Percentiles rank a stretch among this genome's conserved stretches.
Conservation (phyloP, 2,329 filamentous ascomycete species). For the Chalaropsis ovoidea region DNA sequence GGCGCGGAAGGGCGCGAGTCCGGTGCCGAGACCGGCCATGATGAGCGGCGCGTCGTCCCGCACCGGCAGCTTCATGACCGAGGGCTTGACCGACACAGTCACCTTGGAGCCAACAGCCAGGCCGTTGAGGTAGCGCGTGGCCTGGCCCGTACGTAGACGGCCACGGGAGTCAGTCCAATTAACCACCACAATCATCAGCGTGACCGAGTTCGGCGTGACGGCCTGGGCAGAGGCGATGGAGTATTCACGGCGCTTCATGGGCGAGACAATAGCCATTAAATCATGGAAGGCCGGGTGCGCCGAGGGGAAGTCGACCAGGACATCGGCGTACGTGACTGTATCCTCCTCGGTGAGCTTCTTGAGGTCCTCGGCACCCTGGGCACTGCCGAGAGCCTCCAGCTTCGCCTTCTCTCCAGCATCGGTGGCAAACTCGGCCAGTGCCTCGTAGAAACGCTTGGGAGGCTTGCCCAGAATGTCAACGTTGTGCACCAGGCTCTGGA, state of each 20-base stretch:
- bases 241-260: slow-evolving; percentile 95
- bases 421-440: slow-evolving; percentile 72
- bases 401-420: slow-evolving; percentile 74
- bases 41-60: slow-evolving; percentile 86
- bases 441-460: slow-evolving; percentile 95
- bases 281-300: slow-evolving; percentile 84
- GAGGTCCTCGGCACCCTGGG: slow-evolving; percentile 78
- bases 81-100: slow-evolving; percentile 91
- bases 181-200: slow-evolving; percentile 94
- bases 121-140: slow-evolving; percentile 75
- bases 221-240: slow-evolving; percentile 97
- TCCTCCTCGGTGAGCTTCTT: slow-evolving; percentile 87
- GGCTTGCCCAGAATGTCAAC: slow-evolving; percentile 94
- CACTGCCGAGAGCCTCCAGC: slow-evolving; percentile 63
- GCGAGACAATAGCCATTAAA: slow-evolving; percentile 73
- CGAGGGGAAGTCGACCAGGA: slow-evolving; percentile 80
- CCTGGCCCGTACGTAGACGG: slow-evolving; percentile 83
- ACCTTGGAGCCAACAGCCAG: slow-evolving; percentile 67
- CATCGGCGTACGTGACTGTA: slow-evolving; percentile 79
- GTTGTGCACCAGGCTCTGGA: slow-evolving; percentile 84
- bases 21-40: slow-evolving; percentile 97
- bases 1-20: slow-evolving; percentile 95
- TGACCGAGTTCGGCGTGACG: slow-evolving; percentile 78
- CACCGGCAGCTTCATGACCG: slow-evolving; percentile 94
- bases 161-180: slow-evolving; percentile 85